Evolutionary conservation across 768 basidiomycete species (phyloP).

Genomic region (Russula emetica): DNA sequence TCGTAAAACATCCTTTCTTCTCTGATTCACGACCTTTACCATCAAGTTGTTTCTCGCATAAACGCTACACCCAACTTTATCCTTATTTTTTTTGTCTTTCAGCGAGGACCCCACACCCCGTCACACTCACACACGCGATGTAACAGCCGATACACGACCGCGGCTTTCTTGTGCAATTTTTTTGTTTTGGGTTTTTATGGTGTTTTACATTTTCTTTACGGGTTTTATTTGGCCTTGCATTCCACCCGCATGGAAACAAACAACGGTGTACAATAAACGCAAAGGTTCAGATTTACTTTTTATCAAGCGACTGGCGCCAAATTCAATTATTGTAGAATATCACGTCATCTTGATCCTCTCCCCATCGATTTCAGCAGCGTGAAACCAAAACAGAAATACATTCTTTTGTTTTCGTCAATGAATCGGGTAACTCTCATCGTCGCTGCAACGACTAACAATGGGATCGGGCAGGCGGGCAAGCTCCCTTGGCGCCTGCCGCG

Average conservation of each 20-base stretch:
- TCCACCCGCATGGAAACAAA: neutral
- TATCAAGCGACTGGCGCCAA: neutral
- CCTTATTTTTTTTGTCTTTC: too few relatives aligned
- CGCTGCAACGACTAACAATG: constrained; percentile 81
- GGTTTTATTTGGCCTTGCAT: neutral
- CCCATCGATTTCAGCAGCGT: neutral
- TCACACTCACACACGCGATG: neutral
- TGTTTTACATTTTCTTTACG: neutral
- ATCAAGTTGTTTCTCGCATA: neutral
- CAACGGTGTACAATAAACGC: neutral
- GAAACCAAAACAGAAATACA: neutral
- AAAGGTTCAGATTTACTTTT: neutral
- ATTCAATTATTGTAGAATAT: neutral
- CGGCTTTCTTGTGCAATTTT: neutral
- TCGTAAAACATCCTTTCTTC: neutral
- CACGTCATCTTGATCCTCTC: neutral
- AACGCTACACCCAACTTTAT: neutral
- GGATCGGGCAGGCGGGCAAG: constrained; percentile 71
- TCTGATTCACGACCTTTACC: neutral
- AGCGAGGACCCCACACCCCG: neutral
- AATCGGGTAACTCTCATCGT: constrained; percentile 70
- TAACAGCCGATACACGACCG: neutral
- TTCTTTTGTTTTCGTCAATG: constrained; percentile 6
- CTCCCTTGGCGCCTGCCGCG: constrained; percentile 87
- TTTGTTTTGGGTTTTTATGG: neutral